Evolutionary conservation across 768 basidiomycete species (phyloP), one percentile per base, ranked within the genome.

Genomic region (Tricholomella constricta): DNA sequence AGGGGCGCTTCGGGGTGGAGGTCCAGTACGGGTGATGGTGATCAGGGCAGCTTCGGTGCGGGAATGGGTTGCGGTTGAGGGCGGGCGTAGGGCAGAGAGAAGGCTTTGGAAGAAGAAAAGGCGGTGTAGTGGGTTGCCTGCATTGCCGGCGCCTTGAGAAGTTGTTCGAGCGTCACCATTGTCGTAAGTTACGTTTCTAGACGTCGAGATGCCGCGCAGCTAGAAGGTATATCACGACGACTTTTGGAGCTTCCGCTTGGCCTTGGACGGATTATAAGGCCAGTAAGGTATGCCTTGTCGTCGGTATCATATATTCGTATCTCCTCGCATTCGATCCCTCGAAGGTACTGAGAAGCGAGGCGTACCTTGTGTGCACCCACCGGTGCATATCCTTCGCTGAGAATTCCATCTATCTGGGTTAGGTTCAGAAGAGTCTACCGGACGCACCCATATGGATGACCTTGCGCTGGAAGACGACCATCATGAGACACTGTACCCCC

Each of bases 11-110:
- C 8, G 57, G 63, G 4, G 74, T 72, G 3, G 80, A 80, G 17
- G 71, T 74, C 75, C 80, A 81, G 60, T 72, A 82, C 0, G 78
- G 78, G 8, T 80, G 74, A n/a, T n/a, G n/a, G n/a, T n/a, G n/a
- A n/a, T n/a, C n/a, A n/a, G n/a, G n/a, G n/a, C n/a, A n/a, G n/a
- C n/a, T n/a, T n/a, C 0, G 81, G 81, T 0, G 79, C 75, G 25
- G 7, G 78, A 72, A 36, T 79, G 37, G 51, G 79, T 55, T 6
- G 62, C 63, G 17, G 15, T 14, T 31, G 11, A 48, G 34, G 34
- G 26, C 15, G 27, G 40, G 9, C 35, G 34, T 6, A 47, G n/a
- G 35, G 43, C 34, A 51, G 43, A 26, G 46, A 41, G 23, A 45
- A 58, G 48, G 62, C 45, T 45, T 46, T 68, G 60, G 57, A 81